Percentiles rank a stretch among this genome's conserved stretches.
Conservation (phyloP, 345 rosid genomes). For the Sapria himalayana region DNA sequence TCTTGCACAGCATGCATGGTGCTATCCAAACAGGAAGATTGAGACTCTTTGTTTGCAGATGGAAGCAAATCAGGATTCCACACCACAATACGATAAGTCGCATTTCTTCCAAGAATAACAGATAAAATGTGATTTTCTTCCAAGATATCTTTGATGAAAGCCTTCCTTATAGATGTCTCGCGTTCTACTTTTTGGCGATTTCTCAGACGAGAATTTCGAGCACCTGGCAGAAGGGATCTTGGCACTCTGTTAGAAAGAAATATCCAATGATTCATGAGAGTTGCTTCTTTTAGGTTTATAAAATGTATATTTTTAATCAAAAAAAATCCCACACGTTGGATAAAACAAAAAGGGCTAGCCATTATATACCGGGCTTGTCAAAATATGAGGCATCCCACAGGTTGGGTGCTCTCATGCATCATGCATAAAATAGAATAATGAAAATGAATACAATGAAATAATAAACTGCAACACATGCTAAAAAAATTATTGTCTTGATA, state of each 20-base stretch:
- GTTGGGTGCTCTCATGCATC: too few relatives aligned
- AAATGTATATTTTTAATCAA: too few relatives aligned
- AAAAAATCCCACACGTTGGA: too few relatives aligned
- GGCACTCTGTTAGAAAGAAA: constrained; percentile 53
- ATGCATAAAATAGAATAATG: too few relatives aligned
- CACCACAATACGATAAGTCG: constrained; percentile 24
- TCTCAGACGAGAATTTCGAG: constrained; percentile 85
- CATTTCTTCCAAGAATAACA: constrained; percentile 34
- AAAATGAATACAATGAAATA: too few relatives aligned
- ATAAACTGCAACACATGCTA: too few relatives aligned
- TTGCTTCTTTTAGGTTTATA: too few relatives aligned
- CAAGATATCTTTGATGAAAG: constrained; percentile 73
- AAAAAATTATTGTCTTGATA: too few relatives aligned
- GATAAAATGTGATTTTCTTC: constrained; percentile 40
- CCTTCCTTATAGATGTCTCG: constrained; percentile 72
- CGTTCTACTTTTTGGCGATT: constrained; percentile 84
- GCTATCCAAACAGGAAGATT: constrained; percentile 14
- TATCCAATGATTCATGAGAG: constrained; percentile 10
- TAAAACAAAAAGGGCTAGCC: too few relatives aligned
- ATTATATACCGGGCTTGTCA: too few relatives aligned
- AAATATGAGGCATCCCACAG: too few relatives aligned
- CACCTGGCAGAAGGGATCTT: constrained; percentile 79
- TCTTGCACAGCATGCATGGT: constrained; percentile 12
- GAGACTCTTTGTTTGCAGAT: constrained; percentile 28
- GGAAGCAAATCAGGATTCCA: constrained; percentile 85